Conservation (phyloP, 108 stramenopile genomes). For the Cyclotella kingstonii region DNA sequence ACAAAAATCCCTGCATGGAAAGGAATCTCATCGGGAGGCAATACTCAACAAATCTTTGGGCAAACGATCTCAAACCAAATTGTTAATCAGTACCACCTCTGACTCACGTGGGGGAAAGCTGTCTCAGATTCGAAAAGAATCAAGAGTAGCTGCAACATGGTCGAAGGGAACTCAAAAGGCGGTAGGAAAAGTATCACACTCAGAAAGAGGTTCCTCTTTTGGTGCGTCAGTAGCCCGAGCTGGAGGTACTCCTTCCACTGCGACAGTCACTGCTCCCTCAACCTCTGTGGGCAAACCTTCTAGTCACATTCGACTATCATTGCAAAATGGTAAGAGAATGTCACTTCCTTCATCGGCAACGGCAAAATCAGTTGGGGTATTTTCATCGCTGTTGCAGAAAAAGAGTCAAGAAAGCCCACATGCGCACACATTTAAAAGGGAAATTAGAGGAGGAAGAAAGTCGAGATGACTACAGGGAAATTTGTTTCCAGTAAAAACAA, state of each 20-base stretch:
- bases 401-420: no score
- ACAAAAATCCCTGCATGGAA: not conserved
- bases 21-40: constrained; percentile 21
- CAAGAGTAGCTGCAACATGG: constrained; percentile 27
- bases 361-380: constrained; percentile 23
- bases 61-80: constrained; percentile 12
- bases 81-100: not conserved
- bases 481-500: no score
- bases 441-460: no score
- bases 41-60: constrained; percentile 36
- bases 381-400: constrained; percentile 36
- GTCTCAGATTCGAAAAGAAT: constrained; percentile 17
- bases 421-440: no score
- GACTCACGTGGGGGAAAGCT: constrained; percentile 2
- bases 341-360: constrained; percentile 22
- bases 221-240: constrained; percentile 37
- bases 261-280: not conserved
- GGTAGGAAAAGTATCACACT: constrained; percentile 8
- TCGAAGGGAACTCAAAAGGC: constrained; percentile 25
- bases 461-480: no score
- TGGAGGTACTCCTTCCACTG: not conserved
- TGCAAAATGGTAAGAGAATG: constrained; percentile 32
- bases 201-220: constrained; percentile 2
- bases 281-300: constrained; percentile 4
- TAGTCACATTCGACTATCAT: constrained; percentile 21